Evolutionary conservation across 1,139 yeast genomes (phyloP).

Genomic region (Blastobotrys aristatus): DNA sequence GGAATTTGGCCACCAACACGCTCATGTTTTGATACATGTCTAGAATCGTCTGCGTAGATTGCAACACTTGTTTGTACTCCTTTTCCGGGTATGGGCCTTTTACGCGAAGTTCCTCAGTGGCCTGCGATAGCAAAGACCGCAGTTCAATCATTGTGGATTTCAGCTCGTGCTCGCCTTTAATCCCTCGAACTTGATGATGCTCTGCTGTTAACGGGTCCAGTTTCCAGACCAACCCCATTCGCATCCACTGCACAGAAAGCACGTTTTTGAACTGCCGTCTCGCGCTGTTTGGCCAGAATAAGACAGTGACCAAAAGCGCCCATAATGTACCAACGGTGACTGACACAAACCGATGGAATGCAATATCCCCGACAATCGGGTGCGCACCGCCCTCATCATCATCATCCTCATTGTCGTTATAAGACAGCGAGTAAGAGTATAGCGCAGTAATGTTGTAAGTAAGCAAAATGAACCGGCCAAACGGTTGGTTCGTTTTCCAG

Average conservation of each 20-base stretch:
- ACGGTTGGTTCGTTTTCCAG: conserved; percentile 50
- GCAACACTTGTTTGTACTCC: conserved; percentile 48
- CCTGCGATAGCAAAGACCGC: conserved; percentile 57
- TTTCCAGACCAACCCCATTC: conserved; percentile 81
- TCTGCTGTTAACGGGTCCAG: conserved; percentile 44
- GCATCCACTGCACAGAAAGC: conserved; percentile 64
- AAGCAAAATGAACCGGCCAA: conserved; percentile 59
- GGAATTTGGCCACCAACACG: conserved; percentile 61
- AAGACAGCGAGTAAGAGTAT: conserved; percentile 66
- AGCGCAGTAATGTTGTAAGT: conserved; percentile 77
- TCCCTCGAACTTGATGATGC: conserved; percentile 24
- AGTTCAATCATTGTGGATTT: conserved; percentile 59
- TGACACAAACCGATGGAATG: conserved; percentile 69
- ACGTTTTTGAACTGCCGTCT: conserved; percentile 62
- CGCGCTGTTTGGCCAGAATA: conserved; percentile 72
- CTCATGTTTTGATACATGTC: conserved; percentile 73
- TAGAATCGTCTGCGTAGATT: conserved; percentile 57
- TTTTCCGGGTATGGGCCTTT: conserved; percentile 65
- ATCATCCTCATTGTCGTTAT: conserved; percentile 49
- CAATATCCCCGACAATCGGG: conserved; percentile 71
- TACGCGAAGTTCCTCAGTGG: conserved; percentile 69
- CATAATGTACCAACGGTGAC: conserved; percentile 71
- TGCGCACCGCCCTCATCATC: conserved; percentile 61
- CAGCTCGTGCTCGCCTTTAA: conserved; percentile 32
- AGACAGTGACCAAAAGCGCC: conserved; percentile 60